These are phyloP conservation scores for Apiotrichum siamense DNA, from an alignment of 1,284 basidiomycete genomes.

Conservation along the genomic window DNA sequence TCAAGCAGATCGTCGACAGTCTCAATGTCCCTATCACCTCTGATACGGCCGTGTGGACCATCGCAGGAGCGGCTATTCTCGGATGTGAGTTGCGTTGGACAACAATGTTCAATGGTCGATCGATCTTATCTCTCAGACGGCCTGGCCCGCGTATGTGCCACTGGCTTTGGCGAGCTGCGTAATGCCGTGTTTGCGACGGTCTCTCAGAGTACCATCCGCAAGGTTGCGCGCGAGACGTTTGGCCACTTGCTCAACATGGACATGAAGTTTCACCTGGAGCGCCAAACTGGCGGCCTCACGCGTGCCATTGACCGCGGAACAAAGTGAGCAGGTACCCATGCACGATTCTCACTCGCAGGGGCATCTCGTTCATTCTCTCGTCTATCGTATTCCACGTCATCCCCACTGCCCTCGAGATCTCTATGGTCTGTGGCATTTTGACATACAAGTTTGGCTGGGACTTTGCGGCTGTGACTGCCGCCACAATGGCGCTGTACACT, in stretches of 20 bases:
- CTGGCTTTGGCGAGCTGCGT: conserved; percentile 82
- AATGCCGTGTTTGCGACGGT: conserved; percentile 97
- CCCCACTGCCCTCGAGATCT: conserved; percentile 92
- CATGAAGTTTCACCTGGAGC: conserved; percentile 82
- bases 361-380: conserved; percentile 90
- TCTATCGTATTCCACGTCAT: conserved; percentile 92
- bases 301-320: conserved; percentile 95
- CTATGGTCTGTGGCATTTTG: conserved; percentile 95
- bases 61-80: conserved; percentile 80
- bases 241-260: conserved; percentile 86
- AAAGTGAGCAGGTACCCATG: conserved; percentile 57
- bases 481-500: conserved; percentile 83
- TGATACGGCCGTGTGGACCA: conserved; percentile 76
- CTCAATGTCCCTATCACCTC: conserved; percentile 78
- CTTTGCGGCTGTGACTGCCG: conserved; percentile 83
- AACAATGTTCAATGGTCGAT: too few relatives aligned
- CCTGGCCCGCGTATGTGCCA: conserved; percentile 79
- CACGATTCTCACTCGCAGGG: conserved; percentile 52
- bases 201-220: conserved; percentile 86
- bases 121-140: conserved; percentile 59
- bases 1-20: conserved; percentile 85
- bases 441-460: conserved; percentile 96
- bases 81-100: conserved; percentile 74
- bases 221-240: conserved; percentile 89
- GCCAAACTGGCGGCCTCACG: conserved; percentile 93